Evolutionary conservation across 208 protist species (phyloP), one percentile per base, ranked within the genome.

Genomic region (Endotrypanum monterogeii): DNA sequence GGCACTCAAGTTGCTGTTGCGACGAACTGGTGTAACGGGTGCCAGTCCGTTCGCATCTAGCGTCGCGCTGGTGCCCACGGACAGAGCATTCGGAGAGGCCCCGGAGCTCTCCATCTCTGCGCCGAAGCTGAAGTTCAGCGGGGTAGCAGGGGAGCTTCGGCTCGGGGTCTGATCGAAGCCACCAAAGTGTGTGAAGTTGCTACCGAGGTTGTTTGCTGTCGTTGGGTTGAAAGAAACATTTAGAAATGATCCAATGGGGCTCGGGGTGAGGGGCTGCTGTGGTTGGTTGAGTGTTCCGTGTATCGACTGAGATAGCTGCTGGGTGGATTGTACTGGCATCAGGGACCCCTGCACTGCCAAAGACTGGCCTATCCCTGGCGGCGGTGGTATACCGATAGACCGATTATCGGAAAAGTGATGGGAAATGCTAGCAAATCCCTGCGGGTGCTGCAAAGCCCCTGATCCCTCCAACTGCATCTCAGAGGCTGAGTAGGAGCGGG

Each of bases 91-190:
- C 46, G 69, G 46, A 1, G 30, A 37, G 44, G 58, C 60, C 16
- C 54, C 74, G 8, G 56, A 66, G 39, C 74, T 70, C 35, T 79
- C 80, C 71, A 54, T 71, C 23, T 84, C 83, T 12, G 70, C 55
- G 16, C 74, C 70, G 52, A 86, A 86, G 71, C 82, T 87, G 61
- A 84, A 84, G 74, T 81, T 89, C 18, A 87, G 80, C 44, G 85
- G 79, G n/a, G 82, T 83, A 51, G 58, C 69, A 3, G 82, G 80
- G 39, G 41, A 78, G 50, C 73, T 71, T 67, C 82, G 79, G 39
- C 75, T 82, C 30, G 77, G 63, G 3, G 81, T 74, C 54, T 74
- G 74, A 1, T 80, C 73, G 20, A 77, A 25, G 14, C 5, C 61
- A 11, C 65, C 50, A 57, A 58, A 80, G 48, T 83, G 68, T 2